These are phyloP conservation scores for Hyphodiscus hymeniophilus DNA, from an alignment of 495 filamentous ascomycete genomes.

Conservation along the genomic window DNA sequence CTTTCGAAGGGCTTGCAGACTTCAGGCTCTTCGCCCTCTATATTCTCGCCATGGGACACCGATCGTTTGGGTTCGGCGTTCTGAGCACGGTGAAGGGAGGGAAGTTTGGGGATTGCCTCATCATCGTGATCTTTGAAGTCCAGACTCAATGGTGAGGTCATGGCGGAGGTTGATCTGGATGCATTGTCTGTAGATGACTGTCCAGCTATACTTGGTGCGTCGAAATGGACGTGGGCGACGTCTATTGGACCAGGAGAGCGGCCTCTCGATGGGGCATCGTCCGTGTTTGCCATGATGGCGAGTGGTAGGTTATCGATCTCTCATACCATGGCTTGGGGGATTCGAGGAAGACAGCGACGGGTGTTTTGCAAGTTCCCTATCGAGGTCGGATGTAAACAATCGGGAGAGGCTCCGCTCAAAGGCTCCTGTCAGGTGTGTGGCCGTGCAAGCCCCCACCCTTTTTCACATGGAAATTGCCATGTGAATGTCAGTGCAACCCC, in stretches of 20 bases:
- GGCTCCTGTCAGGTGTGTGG: too few species aligned
- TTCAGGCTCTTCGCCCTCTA: constrained; percentile 58
- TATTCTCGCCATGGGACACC: constrained; percentile 26
- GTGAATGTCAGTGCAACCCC: neutral
- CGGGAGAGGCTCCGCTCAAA: neutral
- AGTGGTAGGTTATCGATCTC: constrained; percentile 3
- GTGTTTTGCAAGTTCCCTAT: neutral
- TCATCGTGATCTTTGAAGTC: constrained; percentile 18
- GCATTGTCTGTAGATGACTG: constrained; percentile 12
- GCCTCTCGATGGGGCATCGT: constrained; percentile 14
- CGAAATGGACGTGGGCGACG: constrained; percentile 13
- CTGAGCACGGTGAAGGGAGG: constrained; percentile 10
- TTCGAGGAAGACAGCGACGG: neutral
- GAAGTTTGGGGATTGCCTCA: constrained; percentile 13
- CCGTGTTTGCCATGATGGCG: constrained; percentile 20
- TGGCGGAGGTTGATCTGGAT: constrained; percentile 20
- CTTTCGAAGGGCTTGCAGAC: constrained; percentile 53
- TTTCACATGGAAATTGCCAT: constrained; percentile 3
- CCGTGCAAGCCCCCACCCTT: too few species aligned
- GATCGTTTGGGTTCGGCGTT: constrained; percentile 3
- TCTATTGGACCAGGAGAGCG: constrained; percentile 12
- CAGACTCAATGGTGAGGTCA: constrained; percentile 20
- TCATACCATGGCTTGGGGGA: constrained; percentile 4
- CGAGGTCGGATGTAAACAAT: neutral
- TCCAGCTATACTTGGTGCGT: constrained; percentile 13